Evolutionary conservation across 2,329 filamentous ascomycete genomes (phyloP), one percentile per base, ranked within the genome.

Genomic region (Colletotrichum sp.): DNA sequence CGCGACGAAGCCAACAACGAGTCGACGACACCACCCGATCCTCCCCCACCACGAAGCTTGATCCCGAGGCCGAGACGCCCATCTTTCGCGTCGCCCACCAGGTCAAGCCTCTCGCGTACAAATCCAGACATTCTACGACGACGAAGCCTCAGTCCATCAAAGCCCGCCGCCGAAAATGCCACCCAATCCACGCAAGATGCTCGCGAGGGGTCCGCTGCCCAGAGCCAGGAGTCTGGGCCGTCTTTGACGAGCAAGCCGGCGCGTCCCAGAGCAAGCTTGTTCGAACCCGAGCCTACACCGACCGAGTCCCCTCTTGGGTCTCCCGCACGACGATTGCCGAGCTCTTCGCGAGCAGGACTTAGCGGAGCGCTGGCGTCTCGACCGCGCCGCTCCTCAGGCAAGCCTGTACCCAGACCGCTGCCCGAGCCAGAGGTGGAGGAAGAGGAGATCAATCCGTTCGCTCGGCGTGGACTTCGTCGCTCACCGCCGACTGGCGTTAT

Each of bases 81-180:
- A 1, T 93, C 92, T 1, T 94, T 92, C 80, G 90, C 90, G 70
- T 93, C 92, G n/a, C 92, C 93, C 0, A 94, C 92, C 0, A 91
- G 88, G 80, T 88, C 92, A 15, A 94, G 91, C 79, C 83, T 94
- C 16, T 87, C 91, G 73, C 89, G 90, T 77, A 89, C 90, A 64
- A 90, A 93, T 76, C 91, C 92, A 1, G 88, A 91, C 13, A 86
- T 93, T 8, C 83, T 93, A 85, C 57, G 59, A n/a, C 61, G 61
- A 22, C 52, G 66, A 59, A 76, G 74, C 11, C 27, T 67, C 44
- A 75, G 72, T 2, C 74, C 72, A 30, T n/a, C 73, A 13, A 77
- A 78, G 48, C 76, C 6, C 77, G 60, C 78, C 8, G 80, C 76
- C n/a, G 77, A 79, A 32, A 65, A 65, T 25, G 63, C 59, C 7